Evolutionary conservation across 2,329 filamentous ascomycete genomes (phyloP).

Genomic region (Aureobasidium melanogenum): DNA sequence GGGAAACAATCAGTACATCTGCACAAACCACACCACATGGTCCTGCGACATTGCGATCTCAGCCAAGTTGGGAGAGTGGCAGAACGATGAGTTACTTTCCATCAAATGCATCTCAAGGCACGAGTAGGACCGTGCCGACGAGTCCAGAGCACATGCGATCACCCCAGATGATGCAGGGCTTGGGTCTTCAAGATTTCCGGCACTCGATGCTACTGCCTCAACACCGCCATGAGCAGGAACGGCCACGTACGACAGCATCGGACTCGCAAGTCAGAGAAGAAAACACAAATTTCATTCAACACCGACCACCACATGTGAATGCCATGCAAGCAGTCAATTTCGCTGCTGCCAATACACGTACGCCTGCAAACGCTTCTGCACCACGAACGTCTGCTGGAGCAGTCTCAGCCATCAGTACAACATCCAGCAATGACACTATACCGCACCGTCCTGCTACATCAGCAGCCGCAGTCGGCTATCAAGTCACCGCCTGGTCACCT

Average conservation of each 20-base stretch:
- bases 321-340: constrained; percentile 13
- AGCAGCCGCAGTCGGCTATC: constrained; percentile 16
- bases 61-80: neutral
- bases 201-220: constrained; percentile 4
- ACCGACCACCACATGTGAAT: constrained; percentile 12
- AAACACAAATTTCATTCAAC: neutral
- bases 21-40: constrained; percentile 6
- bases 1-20: constrained; percentile 10
- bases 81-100: neutral
- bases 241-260: neutral
- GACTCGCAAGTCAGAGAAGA: neutral
- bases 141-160: neutral
- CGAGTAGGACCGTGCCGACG: neutral
- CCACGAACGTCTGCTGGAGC: neutral
- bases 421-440: neutral
- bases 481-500: neutral
- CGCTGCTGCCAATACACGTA: constrained; percentile 7
- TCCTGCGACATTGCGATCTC: constrained; percentile 3
- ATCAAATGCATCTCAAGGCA: neutral
- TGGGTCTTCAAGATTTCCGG: neutral
- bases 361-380: neutral
- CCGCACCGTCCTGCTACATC: neutral
- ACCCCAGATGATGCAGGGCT: neutral
- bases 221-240: neutral
- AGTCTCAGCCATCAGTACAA: neutral